These are phyloP conservation scores for Discostella stelligera DNA, from an alignment of 352 stramenopile species.

Conservation along the genomic window DNA sequence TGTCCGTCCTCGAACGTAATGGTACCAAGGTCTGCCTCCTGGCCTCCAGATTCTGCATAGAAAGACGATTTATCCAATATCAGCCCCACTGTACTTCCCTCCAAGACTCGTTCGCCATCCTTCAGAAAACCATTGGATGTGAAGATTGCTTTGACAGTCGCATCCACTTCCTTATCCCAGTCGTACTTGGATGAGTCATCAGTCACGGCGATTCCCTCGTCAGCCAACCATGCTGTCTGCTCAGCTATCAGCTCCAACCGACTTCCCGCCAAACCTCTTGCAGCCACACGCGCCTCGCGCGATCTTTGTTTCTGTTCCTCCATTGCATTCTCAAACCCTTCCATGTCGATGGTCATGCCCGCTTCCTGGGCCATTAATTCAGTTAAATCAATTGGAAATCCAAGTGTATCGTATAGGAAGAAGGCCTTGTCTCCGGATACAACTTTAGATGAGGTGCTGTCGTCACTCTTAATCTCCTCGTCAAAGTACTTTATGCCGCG, in stretches of 20 bases:
- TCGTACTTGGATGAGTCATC: constrained; percentile 94
- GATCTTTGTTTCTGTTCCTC: constrained; percentile 84
- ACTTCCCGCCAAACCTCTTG: constrained; percentile 83
- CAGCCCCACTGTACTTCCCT: constrained; percentile 86
- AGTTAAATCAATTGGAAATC: constrained; percentile 98
- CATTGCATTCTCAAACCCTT: constrained; percentile 88
- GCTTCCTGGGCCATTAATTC: constrained; percentile 91
- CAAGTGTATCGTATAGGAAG: constrained; percentile 98
- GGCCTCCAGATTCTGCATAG: constrained; percentile 97
- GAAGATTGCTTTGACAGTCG: constrained; percentile 91
- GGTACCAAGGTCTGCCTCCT: constrained; percentile 92
- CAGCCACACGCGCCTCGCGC: constrained; percentile 54
- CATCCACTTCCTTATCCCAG: constrained; percentile 85
- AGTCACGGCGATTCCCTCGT: constrained; percentile 86
- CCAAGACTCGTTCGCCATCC: constrained; percentile 27
- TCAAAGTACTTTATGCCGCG: constrained; percentile 88
- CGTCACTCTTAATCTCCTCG: constrained; percentile 82
- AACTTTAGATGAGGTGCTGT: constrained; percentile 29
- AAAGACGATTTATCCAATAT: constrained; percentile 96
- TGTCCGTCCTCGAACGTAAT: constrained; percentile 72
- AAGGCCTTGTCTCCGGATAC: constrained; percentile 88
- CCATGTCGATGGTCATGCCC: constrained; percentile 88
- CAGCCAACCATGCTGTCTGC: constrained; percentile 88
- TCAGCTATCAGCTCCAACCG: constrained; percentile 92
- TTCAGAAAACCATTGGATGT: constrained; percentile 64